Base-by-base conservation (phyloP, 2,329 filamentous ascomycete species). In the Paraconiothyrium brasiliense region DNA sequence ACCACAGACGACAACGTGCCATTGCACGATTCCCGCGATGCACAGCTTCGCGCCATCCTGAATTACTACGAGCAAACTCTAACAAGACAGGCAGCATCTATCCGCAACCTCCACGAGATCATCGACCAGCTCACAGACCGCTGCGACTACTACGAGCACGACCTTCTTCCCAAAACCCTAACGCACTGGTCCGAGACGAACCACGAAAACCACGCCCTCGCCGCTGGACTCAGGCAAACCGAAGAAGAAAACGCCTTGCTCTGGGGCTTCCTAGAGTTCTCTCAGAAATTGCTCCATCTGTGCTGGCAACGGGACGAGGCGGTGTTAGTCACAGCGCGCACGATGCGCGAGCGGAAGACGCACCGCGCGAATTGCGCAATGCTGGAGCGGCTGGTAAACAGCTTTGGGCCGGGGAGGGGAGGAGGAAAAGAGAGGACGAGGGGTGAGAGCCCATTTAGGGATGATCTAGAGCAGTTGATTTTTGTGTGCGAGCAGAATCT, bases 301-400 rank as follows among this genome's bases (percentile, higher is more conserved):
- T 71, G 67, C 20, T 68, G 63, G 64, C n/a, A 60, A 20, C 58
- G 69, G 3, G 67, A 72, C 32, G 57, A 49, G n/a, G 67, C 67
- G 34, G 51, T 66, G 11, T 62, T 64, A 64, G 35, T 35, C 10
- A 66, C 65, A 30, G 47, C 64, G 6, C 2, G 35, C 27, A 47
- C 52, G 9, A 66, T 69, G 14, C 56, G 58, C 10, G 46, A 20
- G 43, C 51, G 54, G 20, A 49, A 61, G 0, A n/a, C 41, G 1
- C 6, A 24, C 16, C 16, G 48, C 10, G 39, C 41, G 32, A 44
- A 14, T 14, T 39, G 47, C 11, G 50, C 48, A n/a, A 4, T 57
- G 27, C 6, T 48, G 55, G 14, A 46, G 48, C 20, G 47, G n/a
- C 35, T 34, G 61, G 2, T 32, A 44, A 7, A 35, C 37, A 7